Evolutionary conservation across 2,329 filamentous ascomycete species (phyloP), one percentile per base, ranked within the genome.

Genomic region (Trichoderma koningii): DNA sequence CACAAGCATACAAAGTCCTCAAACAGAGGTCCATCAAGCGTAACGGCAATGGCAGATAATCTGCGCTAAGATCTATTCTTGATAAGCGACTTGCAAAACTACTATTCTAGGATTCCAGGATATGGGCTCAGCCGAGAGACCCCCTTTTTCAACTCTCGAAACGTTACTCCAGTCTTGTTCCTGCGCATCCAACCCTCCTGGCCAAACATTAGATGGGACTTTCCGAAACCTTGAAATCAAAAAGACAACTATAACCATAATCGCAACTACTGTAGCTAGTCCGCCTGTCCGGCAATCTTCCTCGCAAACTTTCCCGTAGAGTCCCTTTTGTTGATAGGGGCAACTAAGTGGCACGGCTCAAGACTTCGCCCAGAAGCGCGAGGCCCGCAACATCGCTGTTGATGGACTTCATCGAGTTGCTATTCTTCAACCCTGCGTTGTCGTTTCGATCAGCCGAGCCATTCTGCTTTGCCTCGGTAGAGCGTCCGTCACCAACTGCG

Each of bases 141-240:
- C 26, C 14, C 10, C 5, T 23, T 19, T 34, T n/a, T 17, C 17
- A 38, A 2, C 42, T n/a, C 26, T 23, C 48, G 3, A 28, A 9
- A 7, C 47, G 30, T 7, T 41, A 30, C 56, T 62, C 55, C 38
- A 44, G 28, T 30, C 47, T 42, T 41, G 15, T 30, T 42, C 47
- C 38, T 4, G 19, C 45, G 19, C 64, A 66, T 66, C 64, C 59
- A 66, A 66, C 52, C 51, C 30, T 55, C 44, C 38, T 14, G 19
- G 14, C 44, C 19, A 55, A 55, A 48, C 19, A 44, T 42, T 34
- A 53, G 51, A 38, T n/a, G n/a, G 30, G 28, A 17, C 23, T 9
- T 52, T 15, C 14, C 14, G 5, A 28, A 21, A 5, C 5, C 44
- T n/a, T 3, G 34, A 14, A 14, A 38, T 14, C 17, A 30, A 30